phyloP scores from a whole-genome alignment of 768 basidiomycete genomes.

The Collybiopsis luxurians region DNA sequence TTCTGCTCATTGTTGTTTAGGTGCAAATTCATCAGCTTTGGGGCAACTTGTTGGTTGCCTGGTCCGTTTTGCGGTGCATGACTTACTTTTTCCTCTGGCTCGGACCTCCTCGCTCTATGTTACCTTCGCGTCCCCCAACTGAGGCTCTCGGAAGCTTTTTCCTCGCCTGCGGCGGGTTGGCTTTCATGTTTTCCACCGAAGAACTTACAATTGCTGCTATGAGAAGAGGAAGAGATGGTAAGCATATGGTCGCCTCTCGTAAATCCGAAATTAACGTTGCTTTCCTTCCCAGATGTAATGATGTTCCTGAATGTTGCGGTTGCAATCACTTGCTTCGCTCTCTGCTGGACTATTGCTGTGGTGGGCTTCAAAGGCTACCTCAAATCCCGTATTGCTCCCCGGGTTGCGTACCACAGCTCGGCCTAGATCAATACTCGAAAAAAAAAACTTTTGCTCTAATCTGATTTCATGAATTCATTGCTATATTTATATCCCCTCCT shows the following conservation, averaged over 20 bases:
- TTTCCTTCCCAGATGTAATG: constrained; percentile 62
- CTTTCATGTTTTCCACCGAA: constrained; percentile 89
- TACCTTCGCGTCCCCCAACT: constrained; percentile 91
- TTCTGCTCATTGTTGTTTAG: constrained; percentile 26
- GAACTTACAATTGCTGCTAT: constrained; percentile 89
- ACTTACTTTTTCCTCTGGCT: constrained; percentile 97
- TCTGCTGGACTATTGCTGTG: constrained; percentile 77
- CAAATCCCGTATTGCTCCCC: constrained; percentile 37
- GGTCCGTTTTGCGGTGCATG: constrained; percentile 70
- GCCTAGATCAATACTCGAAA: constrained; percentile 19
- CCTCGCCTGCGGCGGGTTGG: constrained; percentile 82
- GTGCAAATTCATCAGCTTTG: constrained; percentile 90
- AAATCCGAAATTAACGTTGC: constrained; percentile 4
- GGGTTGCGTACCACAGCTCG: constrained; percentile 31
- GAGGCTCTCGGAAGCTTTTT: constrained; percentile 88
- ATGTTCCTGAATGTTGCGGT: constrained; percentile 87
- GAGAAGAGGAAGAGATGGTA: constrained; percentile 84
- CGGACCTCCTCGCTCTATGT: constrained; percentile 74
- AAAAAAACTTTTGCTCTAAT: too few relatives aligned
- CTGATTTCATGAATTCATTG: too few relatives aligned
- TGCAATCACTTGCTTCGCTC: constrained; percentile 81
- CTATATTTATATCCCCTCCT: too few relatives aligned
- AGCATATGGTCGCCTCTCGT: constrained; percentile 15
- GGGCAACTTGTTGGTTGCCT: constrained; percentile 83
- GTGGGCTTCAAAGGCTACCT: constrained; percentile 85